phyloP scores from a whole-genome alignment of 2,329 filamentous ascomycete species.

The Ophiostoma novo-ulmi region DNA sequence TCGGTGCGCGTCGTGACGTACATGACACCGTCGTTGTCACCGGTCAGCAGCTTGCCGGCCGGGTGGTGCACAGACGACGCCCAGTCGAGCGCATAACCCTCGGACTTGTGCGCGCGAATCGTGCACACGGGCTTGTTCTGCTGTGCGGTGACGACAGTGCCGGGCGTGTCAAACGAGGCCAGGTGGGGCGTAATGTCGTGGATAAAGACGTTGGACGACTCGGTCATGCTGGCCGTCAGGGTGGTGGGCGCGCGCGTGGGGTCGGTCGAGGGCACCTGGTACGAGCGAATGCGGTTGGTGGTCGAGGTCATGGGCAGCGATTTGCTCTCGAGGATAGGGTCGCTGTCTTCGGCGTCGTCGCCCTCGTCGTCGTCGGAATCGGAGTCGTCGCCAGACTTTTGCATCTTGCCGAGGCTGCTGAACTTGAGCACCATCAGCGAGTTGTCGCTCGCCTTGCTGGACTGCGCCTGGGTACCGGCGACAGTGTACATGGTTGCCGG shows the following conservation, averaged over 20 bases:
- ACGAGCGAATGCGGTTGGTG: constrained; percentile 86
- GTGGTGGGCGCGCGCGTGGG: constrained; percentile 69
- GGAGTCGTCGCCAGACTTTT: constrained; percentile 53
- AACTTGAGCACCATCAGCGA: constrained; percentile 95
- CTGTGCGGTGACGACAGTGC: constrained; percentile 69
- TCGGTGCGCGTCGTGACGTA: constrained; percentile 82
- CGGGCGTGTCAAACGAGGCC: constrained; percentile 82
- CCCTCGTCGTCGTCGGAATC: constrained; percentile 60
- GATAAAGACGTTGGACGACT: constrained; percentile 81
- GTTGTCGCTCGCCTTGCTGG: constrained; percentile 71
- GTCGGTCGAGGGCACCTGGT: constrained; percentile 70
- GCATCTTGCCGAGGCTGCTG: constrained; percentile 80
- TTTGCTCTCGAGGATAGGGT: constrained; percentile 91
- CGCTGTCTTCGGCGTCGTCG: constrained; percentile 65
- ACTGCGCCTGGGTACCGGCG: constrained; percentile 86
- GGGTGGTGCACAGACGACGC: constrained; percentile 72
- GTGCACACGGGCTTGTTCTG: constrained; percentile 87
- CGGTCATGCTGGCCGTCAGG: constrained; percentile 85
- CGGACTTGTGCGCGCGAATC: constrained; percentile 82
- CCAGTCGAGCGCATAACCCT: constrained; percentile 98
- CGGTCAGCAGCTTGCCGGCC: constrained; percentile 80
- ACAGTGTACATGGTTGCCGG: constrained; percentile 94
- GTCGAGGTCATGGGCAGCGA: constrained; percentile 79
- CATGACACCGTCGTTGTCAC: constrained; percentile 85
- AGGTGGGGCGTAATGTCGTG: constrained; percentile 92